Base-by-base conservation (phyloP, 495 filamentous ascomycete species). In the Daldinia childiae region DNA sequence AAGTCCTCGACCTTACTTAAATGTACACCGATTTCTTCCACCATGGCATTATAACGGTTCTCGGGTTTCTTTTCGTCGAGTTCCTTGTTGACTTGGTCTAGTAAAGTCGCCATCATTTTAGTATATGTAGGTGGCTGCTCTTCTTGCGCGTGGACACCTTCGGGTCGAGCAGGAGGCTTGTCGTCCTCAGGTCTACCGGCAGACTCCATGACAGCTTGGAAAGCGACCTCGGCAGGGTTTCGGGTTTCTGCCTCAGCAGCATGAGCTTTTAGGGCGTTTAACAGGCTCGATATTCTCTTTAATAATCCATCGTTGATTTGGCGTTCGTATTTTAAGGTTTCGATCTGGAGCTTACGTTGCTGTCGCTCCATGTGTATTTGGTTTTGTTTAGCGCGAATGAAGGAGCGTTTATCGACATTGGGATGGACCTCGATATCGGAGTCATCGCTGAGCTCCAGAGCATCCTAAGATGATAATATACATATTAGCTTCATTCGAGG, bases 351-450 rank as follows among this genome's bases (percentile, higher is more conserved):
- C 72, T 90, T 91, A 59, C 95, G 92, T 72, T 93, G 89, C 62
- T 87, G 83, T 48, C 95, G 91, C 77, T 97, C 90, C 76, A 91
- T 87, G 77, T 99, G 95, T 77, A 99, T 99, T 79, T 98, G 93
- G 76, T 91, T 90, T 81, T 98, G 95, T 83, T 98, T 99, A 62
- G 95, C 95, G 60, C 95, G 93, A 79, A 99, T 99, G 82, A 99
- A 99, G 61, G 95, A 98, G 2, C 90, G 90, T 77, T 99, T 99
- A 82, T 99, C 95, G 79, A 99, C 95, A 82, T 99, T 99, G 63
- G 96, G 95, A 79, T 99, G 95, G 29, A 98, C 95, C 81, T 99
- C 95, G 76, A 99, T 92, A 79, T 99, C 95, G 48, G 93, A 97
- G 80, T 99, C 95, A 80, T 99, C 95, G 69, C 92, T 96, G 74